Conservation (phyloP, 78 protist genomes). For the Chrysochromulina tobinii region DNA sequence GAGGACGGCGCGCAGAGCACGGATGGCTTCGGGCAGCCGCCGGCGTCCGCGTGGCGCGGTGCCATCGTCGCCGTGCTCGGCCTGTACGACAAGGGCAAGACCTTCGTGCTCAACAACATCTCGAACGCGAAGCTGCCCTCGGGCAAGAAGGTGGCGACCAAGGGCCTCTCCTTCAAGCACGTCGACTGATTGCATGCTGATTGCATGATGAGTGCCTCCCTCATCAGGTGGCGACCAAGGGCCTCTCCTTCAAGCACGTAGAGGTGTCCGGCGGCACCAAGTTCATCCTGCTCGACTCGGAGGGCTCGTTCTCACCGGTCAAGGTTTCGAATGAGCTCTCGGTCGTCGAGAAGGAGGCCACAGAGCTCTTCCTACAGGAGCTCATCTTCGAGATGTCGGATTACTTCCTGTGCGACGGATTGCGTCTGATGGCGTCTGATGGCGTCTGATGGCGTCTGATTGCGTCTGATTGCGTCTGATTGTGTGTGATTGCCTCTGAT, state of each 20-base stretch:
- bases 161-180: background rate
- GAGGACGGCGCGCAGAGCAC: too few species aligned
- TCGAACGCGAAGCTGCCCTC: slow-evolving; percentile 8
- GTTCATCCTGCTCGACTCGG: slow-evolving; percentile 16
- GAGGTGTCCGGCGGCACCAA: background rate
- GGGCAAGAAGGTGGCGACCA: slow-evolving; percentile 1
- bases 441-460: too few species aligned
- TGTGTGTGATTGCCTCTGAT: too few species aligned
- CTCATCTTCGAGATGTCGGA: too few species aligned
- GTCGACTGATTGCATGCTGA: background rate
- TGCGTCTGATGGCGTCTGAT: too few species aligned
- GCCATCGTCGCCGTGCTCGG: slow-evolving; percentile 31
- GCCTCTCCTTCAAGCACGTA: slow-evolving; percentile 1
- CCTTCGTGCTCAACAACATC: slow-evolving; percentile 8
- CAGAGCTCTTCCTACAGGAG: slow-evolving; percentile 15
- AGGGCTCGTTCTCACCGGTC: slow-evolving; percentile 25
- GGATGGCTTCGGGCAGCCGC: too few species aligned
- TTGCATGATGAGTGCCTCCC: background rate
- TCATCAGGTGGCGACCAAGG: background rate
- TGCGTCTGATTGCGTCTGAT: too few species aligned
- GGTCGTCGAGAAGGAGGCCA: slow-evolving; percentile 30
- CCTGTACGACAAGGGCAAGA: slow-evolving; percentile 35
- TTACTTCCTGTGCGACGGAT: too few species aligned
- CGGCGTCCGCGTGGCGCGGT: background rate
- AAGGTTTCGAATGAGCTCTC: slow-evolving; percentile 14